Evolutionary conservation across 805 yeast genomes (phyloP).

Genomic region (Yarrowia sp.): DNA sequence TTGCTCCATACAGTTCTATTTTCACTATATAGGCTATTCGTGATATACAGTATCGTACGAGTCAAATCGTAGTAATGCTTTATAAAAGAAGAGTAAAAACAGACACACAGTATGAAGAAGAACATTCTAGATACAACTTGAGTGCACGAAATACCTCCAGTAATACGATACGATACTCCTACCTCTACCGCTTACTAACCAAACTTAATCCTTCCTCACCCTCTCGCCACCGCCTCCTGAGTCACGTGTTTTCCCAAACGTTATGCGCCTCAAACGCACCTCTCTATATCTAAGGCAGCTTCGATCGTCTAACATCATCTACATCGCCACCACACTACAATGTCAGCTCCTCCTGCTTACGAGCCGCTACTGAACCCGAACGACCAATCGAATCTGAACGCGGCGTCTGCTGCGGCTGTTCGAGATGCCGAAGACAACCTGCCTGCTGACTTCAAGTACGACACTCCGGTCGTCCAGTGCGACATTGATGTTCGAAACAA

Average conservation of each 20-base stretch:
- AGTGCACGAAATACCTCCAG: too few relatives aligned
- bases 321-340: not conserved
- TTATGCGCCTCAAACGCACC: conserved; percentile 1
- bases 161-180: too few relatives aligned
- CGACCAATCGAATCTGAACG: conserved; percentile 3
- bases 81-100: too few relatives aligned
- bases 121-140: too few relatives aligned
- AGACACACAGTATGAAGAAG: too few relatives aligned
- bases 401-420: conserved; percentile 1
- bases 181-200: too few relatives aligned
- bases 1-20: too few relatives aligned
- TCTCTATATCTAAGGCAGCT: not conserved
- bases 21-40: too few relatives aligned
- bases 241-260: not conserved
- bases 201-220: too few relatives aligned
- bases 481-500: conserved; percentile 69
- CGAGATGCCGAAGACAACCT: conserved; percentile 31
- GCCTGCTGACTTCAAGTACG: conserved; percentile 73
- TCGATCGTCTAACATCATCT: not conserved
- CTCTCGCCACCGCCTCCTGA: conserved; percentile 11
- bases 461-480: conserved; percentile 73
- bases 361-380: conserved; percentile 18
- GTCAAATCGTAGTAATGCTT: too few relatives aligned
- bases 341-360: conserved; percentile 25
- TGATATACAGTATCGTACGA: too few relatives aligned